A percentile compares a stretch with the other conserved stretches of the same genome.
These are phyloP conservation scores for Triticum aestivum DNA, from an alignment of 176 grass and related monocot genomes.

Conservation along the genomic window DNA sequence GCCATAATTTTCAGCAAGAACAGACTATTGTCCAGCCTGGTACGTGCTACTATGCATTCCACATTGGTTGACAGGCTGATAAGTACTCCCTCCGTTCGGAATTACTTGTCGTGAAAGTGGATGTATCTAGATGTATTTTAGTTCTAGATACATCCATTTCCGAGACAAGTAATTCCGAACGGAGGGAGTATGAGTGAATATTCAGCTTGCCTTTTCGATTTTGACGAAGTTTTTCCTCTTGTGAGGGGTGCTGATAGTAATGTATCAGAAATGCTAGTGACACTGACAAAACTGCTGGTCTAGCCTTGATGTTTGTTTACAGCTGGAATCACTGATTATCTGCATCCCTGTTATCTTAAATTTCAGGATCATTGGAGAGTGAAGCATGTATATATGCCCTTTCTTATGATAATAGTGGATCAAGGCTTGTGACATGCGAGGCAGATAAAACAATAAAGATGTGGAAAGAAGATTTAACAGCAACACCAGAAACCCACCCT, in stretches of 20 bases:
- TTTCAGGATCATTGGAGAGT: slow-evolving; percentile 85
- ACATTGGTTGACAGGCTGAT: slow-evolving; percentile 4
- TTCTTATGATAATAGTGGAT: slow-evolving; percentile 84
- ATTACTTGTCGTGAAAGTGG: too few relatives aligned
- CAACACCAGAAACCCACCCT: slow-evolving; percentile 82
- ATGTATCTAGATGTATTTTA: too few relatives aligned
- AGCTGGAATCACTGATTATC: not conserved
- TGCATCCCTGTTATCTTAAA: slow-evolving; percentile 7
- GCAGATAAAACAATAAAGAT: slow-evolving; percentile 99
- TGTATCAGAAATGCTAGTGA: slow-evolving; percentile 9
- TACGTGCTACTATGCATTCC: slow-evolving; percentile 23
- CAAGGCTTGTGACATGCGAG: slow-evolving; percentile 83
- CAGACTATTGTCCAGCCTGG: slow-evolving; percentile 98
- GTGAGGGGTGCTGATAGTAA: not conserved
- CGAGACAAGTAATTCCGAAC: too few relatives aligned
- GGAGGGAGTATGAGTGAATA: not conserved
- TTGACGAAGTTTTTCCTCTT: not conserved
- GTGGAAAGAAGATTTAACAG: slow-evolving; percentile 91
- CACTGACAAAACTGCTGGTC: not conserved
- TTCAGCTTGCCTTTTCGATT: not conserved
- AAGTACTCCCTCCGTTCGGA: not conserved
- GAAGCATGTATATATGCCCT: slow-evolving; percentile 91
- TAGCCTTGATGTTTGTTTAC: not conserved
- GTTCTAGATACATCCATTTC: too few relatives aligned
- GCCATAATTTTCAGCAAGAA: slow-evolving; percentile 95